Evolutionary conservation across 768 basidiomycete genomes (phyloP), one percentile per base, ranked within the genome.

Genomic region (Paxillus ammoniavirescens): DNA sequence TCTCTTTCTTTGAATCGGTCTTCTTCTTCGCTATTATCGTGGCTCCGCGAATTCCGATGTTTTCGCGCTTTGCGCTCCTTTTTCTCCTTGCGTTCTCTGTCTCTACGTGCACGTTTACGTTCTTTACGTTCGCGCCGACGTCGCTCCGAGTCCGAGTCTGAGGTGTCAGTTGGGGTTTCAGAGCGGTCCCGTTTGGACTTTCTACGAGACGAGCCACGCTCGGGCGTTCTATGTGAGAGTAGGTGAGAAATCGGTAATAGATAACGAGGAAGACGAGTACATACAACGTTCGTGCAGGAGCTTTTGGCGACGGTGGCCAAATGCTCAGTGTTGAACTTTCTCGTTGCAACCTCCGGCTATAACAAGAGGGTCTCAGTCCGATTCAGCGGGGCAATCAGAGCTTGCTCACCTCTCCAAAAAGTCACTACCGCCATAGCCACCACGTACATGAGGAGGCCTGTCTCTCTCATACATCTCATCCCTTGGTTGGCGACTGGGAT

Each of bases 261-360:
- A 48, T 35, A 23, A 26, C 38, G 5, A n/a, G 33, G 12, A 23
- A 23, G 53, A 38, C 18, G 6, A 42, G 23, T 3, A 74, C 84
- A 30, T 70, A 89, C 82, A 82, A 57, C 43, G 71, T 68, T 36
- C 89, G 81, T 36, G 79, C 72, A 50, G 83, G 82, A 9, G 77
- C 81, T 58, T 86, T 87, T 0, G 92, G 92, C 3, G 92, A 93
- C 4, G 83, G 70, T 2, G 92, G 92, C 92, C 92, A 94, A n/a
- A 91, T 76, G 59, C 79, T 78, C 2, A 83, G 67, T 5, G 75
- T 76, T 8, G 72, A 80, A 5, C 61, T 74, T 59, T 83, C 83
- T 45, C 92, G 77, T 65, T 92, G 85, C 44, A 75, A 65, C 51
- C 89, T 77, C 31, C 92, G 91, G 61, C 91, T 93, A 55, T 1